These are phyloP conservation scores for Neostapfia colusana DNA, from an alignment of 176 grass and related monocot species.

Conservation along the genomic window DNA sequence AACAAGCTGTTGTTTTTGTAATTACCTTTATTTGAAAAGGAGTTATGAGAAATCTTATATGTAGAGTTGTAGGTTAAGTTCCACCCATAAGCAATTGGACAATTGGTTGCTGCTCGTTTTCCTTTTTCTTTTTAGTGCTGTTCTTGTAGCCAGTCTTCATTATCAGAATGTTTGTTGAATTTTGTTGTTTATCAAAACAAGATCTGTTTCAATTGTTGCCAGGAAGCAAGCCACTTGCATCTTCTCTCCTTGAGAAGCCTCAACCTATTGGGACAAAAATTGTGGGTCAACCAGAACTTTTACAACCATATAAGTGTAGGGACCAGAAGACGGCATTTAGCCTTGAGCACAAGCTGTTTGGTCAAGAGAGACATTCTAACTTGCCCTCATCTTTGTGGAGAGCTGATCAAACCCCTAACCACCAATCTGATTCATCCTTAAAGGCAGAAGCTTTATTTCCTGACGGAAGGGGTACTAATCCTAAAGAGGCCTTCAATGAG, in stretches of 20 bases:
- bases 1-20: slow-evolving; percentile 17
- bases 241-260: slow-evolving; percentile 60
- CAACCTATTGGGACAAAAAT: slow-evolving; percentile 58
- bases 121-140: neutral
- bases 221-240: slow-evolving; percentile 71
- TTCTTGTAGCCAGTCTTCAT: slow-evolving; percentile 5
- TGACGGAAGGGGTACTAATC: slow-evolving; percentile 37
- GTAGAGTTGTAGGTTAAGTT: neutral
- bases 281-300: slow-evolving; percentile 37
- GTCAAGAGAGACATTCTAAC: slow-evolving; percentile 52
- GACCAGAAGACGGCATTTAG: slow-evolving; percentile 64
- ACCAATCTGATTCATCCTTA: slow-evolving; percentile 49
- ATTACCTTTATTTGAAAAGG: slow-evolving; percentile 13
- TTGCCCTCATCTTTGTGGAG: slow-evolving; percentile 49
- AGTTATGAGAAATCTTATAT: neutral
- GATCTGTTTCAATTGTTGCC: slow-evolving; percentile 43
- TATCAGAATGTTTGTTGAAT: slow-evolving; percentile 19
- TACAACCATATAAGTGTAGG: slow-evolving; percentile 44
- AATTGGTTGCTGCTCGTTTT: slow-evolving; percentile 13
- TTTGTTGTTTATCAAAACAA: slow-evolving; percentile 37
- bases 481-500: slow-evolving; percentile 55
- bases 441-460: slow-evolving; percentile 43
- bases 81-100: neutral
- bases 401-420: slow-evolving; percentile 46
- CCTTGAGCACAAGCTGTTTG: slow-evolving; percentile 55